phyloP scores from a whole-genome alignment of 1,284 basidiomycete genomes.

The Rhodotorula sp. region DNA sequence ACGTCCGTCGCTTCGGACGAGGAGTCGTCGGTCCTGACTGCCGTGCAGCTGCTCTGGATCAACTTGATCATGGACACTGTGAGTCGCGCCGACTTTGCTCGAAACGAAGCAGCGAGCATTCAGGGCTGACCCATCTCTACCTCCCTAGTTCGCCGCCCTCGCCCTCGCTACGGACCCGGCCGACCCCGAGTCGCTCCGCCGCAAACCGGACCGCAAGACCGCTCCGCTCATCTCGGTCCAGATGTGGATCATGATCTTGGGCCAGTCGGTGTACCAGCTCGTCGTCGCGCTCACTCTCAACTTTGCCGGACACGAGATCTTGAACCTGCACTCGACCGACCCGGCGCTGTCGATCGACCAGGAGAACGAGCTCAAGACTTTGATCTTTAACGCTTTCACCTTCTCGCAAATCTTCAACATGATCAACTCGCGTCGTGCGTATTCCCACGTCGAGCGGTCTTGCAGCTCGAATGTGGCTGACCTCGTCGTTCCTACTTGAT shows the following conservation, averaged over 20 bases:
- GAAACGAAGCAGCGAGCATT: background rate
- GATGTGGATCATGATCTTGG: constrained; percentile 70
- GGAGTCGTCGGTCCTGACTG: constrained; percentile 82
- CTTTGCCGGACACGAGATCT: constrained; percentile 73
- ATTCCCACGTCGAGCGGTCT: background rate
- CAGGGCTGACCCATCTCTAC: background rate
- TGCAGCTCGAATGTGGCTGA: background rate
- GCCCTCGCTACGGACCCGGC: constrained; percentile 96
- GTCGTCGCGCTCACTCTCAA: constrained; percentile 82
- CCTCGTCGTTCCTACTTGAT: background rate
- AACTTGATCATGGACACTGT: constrained; percentile 61
- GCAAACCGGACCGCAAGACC: constrained; percentile 84
- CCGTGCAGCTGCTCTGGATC: constrained; percentile 95
- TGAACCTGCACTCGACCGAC: constrained; percentile 56
- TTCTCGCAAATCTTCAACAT: constrained; percentile 94
- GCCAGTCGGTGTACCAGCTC: constrained; percentile 88
- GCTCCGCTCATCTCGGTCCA: constrained; percentile 85
- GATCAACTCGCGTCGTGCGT: constrained; percentile 58
- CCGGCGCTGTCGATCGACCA: constrained; percentile 52
- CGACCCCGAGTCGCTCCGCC: constrained; percentile 70
- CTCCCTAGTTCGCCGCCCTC: constrained; percentile 73
- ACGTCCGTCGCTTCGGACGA: constrained; percentile 76
- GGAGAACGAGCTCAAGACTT: constrained; percentile 66
- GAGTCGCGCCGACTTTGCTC: background rate
- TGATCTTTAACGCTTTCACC: constrained; percentile 96